Evolutionary conservation across 2,329 filamentous ascomycete genomes (phyloP).

Genomic region (Onygenales sp.): DNA sequence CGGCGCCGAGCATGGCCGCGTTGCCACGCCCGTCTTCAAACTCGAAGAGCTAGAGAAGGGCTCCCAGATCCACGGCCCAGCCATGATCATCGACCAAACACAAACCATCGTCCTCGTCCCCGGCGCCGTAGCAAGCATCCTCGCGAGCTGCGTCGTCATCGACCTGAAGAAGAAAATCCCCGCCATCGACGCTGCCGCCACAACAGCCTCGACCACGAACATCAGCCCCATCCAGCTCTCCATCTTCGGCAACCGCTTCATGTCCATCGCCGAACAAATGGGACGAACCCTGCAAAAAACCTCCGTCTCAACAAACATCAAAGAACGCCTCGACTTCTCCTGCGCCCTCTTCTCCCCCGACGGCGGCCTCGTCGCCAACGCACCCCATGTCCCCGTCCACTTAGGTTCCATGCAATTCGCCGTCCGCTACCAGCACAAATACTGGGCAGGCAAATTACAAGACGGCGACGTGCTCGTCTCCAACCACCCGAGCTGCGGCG

Average conservation of each 20-base stretch:
- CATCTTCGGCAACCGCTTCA: slow-evolving; percentile 49
- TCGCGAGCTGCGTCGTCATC: slow-evolving; percentile 82
- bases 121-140: slow-evolving; percentile 62
- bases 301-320: slow-evolving; percentile 58
- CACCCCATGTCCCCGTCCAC: slow-evolving; percentile 73
- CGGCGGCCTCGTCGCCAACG: slow-evolving; percentile 58
- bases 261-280: slow-evolving; percentile 53
- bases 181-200: slow-evolving; percentile 9
- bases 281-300: slow-evolving; percentile 48
- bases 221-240: slow-evolving; percentile 45
- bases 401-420: slow-evolving; percentile 80
- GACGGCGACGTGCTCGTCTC: slow-evolving; percentile 69
- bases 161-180: slow-evolving; percentile 51
- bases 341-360: slow-evolving; percentile 71
- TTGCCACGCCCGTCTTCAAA: slow-evolving; percentile 28
- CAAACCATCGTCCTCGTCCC: slow-evolving; percentile 90
- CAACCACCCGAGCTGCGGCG: slow-evolving; percentile 73
- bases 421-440: slow-evolving; percentile 65
- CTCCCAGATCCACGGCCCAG: slow-evolving; percentile 50
- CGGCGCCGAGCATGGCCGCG: slow-evolving; percentile 19
- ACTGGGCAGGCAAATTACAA: slow-evolving; percentile 64
- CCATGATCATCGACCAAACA: slow-evolving; percentile 62
- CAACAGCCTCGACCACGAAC: slow-evolving; percentile 33
- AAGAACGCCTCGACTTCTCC: slow-evolving; percentile 77
- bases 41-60: slow-evolving; percentile 25